A percentile compares a stretch with the other conserved stretches of the same genome.
phyloP scores from a whole-genome alignment of 192 early-diverging fungal species.

The Entophlyctis luteolus region DNA sequence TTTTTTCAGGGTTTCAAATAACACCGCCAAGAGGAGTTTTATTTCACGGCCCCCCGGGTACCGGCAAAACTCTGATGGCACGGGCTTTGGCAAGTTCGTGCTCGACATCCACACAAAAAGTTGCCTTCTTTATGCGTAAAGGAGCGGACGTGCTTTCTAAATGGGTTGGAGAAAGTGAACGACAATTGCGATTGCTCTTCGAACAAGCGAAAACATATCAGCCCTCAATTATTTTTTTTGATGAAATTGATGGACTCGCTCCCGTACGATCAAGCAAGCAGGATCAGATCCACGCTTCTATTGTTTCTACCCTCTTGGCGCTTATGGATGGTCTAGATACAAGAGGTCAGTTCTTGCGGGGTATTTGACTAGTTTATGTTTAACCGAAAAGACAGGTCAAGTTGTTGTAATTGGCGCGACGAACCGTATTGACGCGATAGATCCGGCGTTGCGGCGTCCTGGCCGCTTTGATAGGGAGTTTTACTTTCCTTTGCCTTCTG shows the following conservation, averaged over 20 bases:
- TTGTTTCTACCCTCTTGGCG: conserved; percentile 69
- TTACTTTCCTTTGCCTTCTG: conserved; percentile 61
- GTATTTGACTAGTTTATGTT: neutral
- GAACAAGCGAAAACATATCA: conserved; percentile 67
- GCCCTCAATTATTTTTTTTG: conserved; percentile 75
- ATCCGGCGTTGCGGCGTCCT: conserved; percentile 70
- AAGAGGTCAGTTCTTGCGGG: conserved; percentile 31
- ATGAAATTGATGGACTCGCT: conserved; percentile 75
- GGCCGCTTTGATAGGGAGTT: conserved; percentile 74
- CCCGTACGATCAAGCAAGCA: conserved; percentile 62
- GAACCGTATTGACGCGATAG: conserved; percentile 70
- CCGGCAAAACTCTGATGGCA: conserved; percentile 70
- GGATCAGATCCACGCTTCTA: conserved; percentile 65
- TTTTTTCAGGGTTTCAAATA: conserved; percentile 56
- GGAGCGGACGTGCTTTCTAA: conserved; percentile 69
- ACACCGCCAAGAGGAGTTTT: conserved; percentile 62
- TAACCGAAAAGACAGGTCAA: conserved; percentile 43
- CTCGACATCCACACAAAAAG: conserved; percentile 40
- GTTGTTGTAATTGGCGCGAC: conserved; percentile 77
- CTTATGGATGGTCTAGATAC: conserved; percentile 73
- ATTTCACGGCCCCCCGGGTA: conserved; percentile 67
- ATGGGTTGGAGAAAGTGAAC: conserved; percentile 72
- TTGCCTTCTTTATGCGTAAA: conserved; percentile 70
- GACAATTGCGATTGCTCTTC: conserved; percentile 62
- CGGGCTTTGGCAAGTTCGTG: conserved; percentile 44